Base-by-base conservation (phyloP, 2,329 filamentous ascomycete genomes). In the Catunica adiposa region DNA sequence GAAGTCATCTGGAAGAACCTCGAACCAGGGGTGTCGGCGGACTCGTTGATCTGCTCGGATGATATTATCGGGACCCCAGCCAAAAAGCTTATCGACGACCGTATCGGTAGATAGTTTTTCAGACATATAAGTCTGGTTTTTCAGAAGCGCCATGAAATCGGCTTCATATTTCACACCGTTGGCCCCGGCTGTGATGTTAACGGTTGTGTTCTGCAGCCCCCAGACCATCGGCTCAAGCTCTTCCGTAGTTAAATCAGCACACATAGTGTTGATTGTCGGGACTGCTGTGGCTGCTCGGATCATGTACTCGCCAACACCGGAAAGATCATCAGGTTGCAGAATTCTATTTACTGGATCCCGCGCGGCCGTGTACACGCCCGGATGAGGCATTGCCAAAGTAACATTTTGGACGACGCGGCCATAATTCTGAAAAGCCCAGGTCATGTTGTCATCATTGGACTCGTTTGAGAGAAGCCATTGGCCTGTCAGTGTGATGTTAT, bases 341-440 rank as follows among this genome's bases (percentile, higher is more conserved):
- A 92, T 86, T 0, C 68, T 65, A 62, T 90, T 90, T 7, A 68
- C 64, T 0, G 72, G 67, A 60, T 83, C 71, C 7, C 71, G 75
- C 0, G 83, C 80, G 0, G 86, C 85, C 11, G 71, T 67, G 34
- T 84, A 79, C 0, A 92, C 73, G 0, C 82, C 70, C 3, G 80
- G 72, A 62, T 92, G 86, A 0, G 86, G 86, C 75, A 89, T 83
- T 0, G 84, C 84, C 61, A 89, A 72, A 0, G 83, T 85, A 25
- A 88, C 78, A 60, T 89, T 89, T 64, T 89, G 86, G 62, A 90
- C 70, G 38, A 84, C 72, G 25, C 84, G 73, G 0, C 70, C 67
- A 54, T 77, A 65, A 9, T 71, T 63, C 3, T 71, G 63, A 3
- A 74, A 82, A 0, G 72, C 68, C 2, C 68, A 65, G 0, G 72